Conservation (phyloP, 495 filamentous ascomycete species). For the Lophium mytilinum region DNA sequence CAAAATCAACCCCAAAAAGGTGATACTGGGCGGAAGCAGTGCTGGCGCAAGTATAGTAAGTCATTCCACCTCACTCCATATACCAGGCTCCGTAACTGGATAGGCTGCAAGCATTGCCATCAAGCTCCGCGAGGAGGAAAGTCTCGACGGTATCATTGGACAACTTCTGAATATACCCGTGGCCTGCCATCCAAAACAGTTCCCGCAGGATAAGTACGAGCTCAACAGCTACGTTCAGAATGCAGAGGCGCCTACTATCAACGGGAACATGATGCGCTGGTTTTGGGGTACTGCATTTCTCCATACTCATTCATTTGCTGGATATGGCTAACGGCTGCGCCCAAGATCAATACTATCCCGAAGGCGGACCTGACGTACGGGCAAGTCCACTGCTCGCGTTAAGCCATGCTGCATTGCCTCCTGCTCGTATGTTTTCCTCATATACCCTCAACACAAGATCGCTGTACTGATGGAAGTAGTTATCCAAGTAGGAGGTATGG, state of each 20-base stretch:
- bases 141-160: neutral
- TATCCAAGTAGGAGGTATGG: neutral
- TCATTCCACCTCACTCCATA: neutral
- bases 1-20: neutral
- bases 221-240: neutral
- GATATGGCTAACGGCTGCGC: too few relatives aligned
- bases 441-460: too few relatives aligned
- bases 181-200: neutral
- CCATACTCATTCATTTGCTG: too few relatives aligned
- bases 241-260: neutral
- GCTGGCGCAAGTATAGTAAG: neutral
- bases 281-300: neutral
- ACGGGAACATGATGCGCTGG: neutral
- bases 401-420: neutral
- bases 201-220: neutral
- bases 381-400: neutral
- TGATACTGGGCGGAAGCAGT: neutral
- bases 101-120: neutral
- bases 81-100: neutral
- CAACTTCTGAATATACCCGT: neutral
- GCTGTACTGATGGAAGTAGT: neutral
- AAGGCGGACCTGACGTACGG: neutral
- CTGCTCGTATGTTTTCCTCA: neutral
- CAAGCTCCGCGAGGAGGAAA: neutral
- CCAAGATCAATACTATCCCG: neutral